Evolutionary conservation across 2,329 filamentous ascomycete genomes (phyloP).

Genomic region (Fusarium pseudonygamai): DNA sequence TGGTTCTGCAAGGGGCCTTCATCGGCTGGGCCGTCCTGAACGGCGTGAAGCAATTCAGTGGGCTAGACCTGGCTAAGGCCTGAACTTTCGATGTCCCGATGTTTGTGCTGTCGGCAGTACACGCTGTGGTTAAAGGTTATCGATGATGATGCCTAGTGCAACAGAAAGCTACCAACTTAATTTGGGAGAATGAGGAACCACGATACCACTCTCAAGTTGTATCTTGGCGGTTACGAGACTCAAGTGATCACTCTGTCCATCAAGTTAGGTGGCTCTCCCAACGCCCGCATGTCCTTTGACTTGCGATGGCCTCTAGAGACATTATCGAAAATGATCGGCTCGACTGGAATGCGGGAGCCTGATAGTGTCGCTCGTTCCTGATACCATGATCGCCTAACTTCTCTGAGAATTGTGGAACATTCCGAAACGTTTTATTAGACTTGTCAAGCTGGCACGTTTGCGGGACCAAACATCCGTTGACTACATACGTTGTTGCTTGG

Average conservation of each 20-base stretch:
- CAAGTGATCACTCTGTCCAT: neutral
- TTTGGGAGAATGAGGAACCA: neutral
- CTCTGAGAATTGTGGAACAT: neutral
- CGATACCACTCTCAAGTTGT: neutral
- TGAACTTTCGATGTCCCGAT: constrained; percentile 1
- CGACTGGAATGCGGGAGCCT: constrained; percentile 11
- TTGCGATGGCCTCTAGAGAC: neutral
- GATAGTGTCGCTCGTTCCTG: neutral
- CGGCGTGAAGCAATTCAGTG: constrained; percentile 6
- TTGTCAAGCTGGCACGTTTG: constrained; percentile 3
- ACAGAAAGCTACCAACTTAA: neutral
- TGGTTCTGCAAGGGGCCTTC: constrained; percentile 46
- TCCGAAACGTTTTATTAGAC: neutral
- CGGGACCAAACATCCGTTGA: constrained; percentile 57
- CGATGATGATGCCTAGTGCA: neutral
- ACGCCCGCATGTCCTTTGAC: neutral
- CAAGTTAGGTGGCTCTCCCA: neutral
- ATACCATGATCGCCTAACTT: neutral
- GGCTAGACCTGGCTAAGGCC: constrained; percentile 51
- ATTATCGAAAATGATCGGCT: neutral
- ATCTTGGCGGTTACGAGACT: neutral
- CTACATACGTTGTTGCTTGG: neutral
- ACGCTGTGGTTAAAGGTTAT: neutral
- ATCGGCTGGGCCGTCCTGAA: constrained; percentile 39
- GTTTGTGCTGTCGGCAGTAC: neutral